Conservation (phyloP, 352 stramenopile species). For the Elongisporangium undulatum region DNA sequence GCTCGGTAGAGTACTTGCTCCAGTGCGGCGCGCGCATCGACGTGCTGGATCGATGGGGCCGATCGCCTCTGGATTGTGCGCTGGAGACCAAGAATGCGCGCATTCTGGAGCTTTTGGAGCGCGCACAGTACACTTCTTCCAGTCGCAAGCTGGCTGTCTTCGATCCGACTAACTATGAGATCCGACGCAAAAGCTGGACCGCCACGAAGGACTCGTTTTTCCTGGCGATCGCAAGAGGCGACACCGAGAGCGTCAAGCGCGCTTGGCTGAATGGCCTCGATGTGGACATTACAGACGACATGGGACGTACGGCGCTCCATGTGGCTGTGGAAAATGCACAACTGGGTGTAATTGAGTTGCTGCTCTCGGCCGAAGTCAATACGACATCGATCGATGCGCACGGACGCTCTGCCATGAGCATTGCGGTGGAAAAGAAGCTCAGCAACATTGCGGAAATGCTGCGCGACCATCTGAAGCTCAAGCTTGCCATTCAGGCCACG, state of each 20-base stretch:
- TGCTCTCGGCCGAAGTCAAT: slow-evolving; percentile 68
- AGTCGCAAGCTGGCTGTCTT: slow-evolving; percentile 17
- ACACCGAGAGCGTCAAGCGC: slow-evolving; percentile 75
- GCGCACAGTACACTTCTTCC: slow-evolving; percentile 17
- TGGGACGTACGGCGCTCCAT: slow-evolving; percentile 66
- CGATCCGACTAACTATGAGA: slow-evolving; percentile 3
- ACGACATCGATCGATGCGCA: slow-evolving; percentile 44
- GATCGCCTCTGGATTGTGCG: slow-evolving; percentile 65
- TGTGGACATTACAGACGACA: slow-evolving; percentile 52
- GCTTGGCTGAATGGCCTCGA: slow-evolving; percentile 60
- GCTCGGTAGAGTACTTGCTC: slow-evolving; percentile 59
- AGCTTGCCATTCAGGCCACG: slow-evolving; percentile 21
- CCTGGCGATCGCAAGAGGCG: slow-evolving; percentile 47
- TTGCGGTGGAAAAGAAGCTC: slow-evolving; percentile 57
- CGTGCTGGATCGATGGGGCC: slow-evolving; percentile 61
- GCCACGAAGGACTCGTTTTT: slow-evolving; percentile 33
- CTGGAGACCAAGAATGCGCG: slow-evolving; percentile 43
- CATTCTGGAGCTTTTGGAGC: slow-evolving; percentile 44
- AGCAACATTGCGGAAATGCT: slow-evolving; percentile 61
- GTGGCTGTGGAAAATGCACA: slow-evolving; percentile 70
- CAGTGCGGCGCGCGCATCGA: slow-evolving; percentile 48
- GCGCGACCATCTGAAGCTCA: slow-evolving; percentile 50
- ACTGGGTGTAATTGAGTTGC: slow-evolving; percentile 65
- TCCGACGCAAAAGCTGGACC: slow-evolving; percentile 2
- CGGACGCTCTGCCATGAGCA: slow-evolving; percentile 59